phyloP scores from a whole-genome alignment of 2,329 filamentous ascomycete species.

The Aureobasidium sp. region DNA sequence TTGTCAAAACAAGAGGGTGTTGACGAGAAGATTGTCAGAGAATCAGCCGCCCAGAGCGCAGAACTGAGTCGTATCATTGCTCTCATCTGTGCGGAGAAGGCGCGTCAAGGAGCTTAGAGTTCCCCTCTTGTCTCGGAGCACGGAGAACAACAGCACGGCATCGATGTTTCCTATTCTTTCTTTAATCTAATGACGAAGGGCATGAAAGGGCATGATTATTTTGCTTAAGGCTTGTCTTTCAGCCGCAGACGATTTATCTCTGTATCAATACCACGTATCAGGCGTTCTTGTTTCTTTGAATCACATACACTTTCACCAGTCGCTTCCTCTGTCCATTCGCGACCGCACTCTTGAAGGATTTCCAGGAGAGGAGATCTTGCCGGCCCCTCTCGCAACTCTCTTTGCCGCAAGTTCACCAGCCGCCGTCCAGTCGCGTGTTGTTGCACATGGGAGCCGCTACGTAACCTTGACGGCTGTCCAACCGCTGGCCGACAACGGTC shows the following conservation, averaged over 20 bases:
- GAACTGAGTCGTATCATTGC: slow-evolving; percentile 43
- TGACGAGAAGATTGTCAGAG: slow-evolving; percentile 40
- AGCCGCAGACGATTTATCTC: neutral
- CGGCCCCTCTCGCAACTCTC: neutral
- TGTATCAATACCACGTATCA: slow-evolving; percentile 3
- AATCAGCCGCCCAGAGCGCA: slow-evolving; percentile 42
- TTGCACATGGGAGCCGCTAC: neutral
- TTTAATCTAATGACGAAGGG: slow-evolving; percentile 1
- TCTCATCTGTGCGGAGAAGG: slow-evolving; percentile 45
- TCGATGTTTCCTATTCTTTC: neutral
- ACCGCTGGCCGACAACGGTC: neutral
- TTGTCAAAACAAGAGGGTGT: slow-evolving; percentile 38
- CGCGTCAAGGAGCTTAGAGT: slow-evolving; percentile 36
- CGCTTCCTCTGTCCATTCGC: neutral
- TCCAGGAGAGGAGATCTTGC: neutral
- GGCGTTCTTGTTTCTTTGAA: neutral
- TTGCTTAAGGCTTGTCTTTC: neutral
- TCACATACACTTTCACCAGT: neutral
- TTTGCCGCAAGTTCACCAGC: neutral
- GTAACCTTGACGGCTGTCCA: slow-evolving; percentile 9
- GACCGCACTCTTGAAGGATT: neutral
- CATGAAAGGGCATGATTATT: neutral
- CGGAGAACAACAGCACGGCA: slow-evolving; percentile 10
- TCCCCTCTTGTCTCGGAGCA: neutral
- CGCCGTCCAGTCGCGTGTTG: neutral